phyloP scores from a whole-genome alignment of 805 yeast genomes.

The Monosporozyma siamensis region DNA sequence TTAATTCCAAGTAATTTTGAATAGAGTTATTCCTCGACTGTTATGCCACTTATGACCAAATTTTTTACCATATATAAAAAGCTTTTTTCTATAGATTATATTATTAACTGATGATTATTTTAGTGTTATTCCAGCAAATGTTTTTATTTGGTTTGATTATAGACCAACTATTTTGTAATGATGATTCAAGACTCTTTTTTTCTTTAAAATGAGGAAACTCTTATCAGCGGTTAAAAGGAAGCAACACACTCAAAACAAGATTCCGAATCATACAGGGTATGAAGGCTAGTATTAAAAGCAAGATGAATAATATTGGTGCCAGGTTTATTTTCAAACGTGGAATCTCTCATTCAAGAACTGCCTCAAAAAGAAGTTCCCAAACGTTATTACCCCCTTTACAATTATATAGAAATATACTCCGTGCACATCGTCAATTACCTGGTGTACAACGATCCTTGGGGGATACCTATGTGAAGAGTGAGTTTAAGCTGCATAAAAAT shows the following conservation, averaged over 20 bases:
- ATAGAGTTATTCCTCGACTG: slow-evolving; percentile 5
- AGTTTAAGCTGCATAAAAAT: slow-evolving; percentile 73
- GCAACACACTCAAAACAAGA: too few relatives aligned
- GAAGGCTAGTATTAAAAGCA: too few relatives aligned
- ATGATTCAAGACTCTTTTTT: too few relatives aligned
- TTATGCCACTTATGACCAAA: too few relatives aligned
- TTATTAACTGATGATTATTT: too few relatives aligned
- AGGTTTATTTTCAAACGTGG: background rate
- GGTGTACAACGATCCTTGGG: slow-evolving; percentile 68
- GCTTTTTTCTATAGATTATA: too few relatives aligned
- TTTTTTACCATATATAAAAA: too few relatives aligned
- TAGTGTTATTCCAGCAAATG: too few relatives aligned
- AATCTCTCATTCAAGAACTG: slow-evolving; percentile 19
- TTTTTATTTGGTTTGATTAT: too few relatives aligned
- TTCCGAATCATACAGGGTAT: background rate
- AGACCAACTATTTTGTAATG: too few relatives aligned
- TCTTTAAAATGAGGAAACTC: too few relatives aligned
- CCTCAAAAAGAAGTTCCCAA: slow-evolving; percentile 1
- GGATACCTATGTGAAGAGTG: slow-evolving; percentile 80
- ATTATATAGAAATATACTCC: slow-evolving; percentile 67
- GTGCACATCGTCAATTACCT: slow-evolving; percentile 71
- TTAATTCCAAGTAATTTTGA: slow-evolving; percentile 33
- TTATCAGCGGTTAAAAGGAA: too few relatives aligned
- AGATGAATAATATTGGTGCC: background rate
- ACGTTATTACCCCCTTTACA: slow-evolving; percentile 71